Conservation (phyloP, 805 yeast genomes). For the Priceomyces castillae region DNA sequence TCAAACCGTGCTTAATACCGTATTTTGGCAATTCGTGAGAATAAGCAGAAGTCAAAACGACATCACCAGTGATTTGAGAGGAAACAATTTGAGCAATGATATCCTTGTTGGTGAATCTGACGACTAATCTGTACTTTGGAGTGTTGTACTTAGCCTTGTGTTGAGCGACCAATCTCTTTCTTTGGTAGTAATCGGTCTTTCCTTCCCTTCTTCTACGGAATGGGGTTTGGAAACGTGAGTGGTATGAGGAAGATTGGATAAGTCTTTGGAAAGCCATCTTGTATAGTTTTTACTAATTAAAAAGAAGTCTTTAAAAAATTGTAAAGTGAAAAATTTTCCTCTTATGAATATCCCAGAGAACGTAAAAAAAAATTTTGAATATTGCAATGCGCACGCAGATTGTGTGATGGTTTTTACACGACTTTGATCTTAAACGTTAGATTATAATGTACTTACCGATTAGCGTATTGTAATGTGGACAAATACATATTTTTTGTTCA, state of each 20-base stretch:
- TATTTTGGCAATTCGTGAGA: constrained; percentile 97
- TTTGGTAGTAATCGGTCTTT: constrained; percentile 99
- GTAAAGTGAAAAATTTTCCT: constrained; percentile 1
- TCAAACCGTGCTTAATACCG: constrained; percentile 97
- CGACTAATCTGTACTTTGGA: constrained; percentile 99
- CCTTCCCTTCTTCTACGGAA: constrained; percentile 99
- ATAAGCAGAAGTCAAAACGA: constrained; percentile 96
- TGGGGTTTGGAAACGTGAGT: constrained; percentile 99
- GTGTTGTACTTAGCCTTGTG: constrained; percentile 99
- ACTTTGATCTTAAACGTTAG: no score
- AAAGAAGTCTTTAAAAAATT: background rate
- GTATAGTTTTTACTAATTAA: background rate
- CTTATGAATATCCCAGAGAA: background rate
- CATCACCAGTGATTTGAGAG: constrained; percentile 95
- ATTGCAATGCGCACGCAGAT: no score
- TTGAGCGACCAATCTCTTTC: constrained; percentile 99
- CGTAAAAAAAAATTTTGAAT: no score
- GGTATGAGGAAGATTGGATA: constrained; percentile 87
- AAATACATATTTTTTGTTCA: no score
- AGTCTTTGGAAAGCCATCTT: constrained; percentile 76
- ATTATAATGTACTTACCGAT: no score
- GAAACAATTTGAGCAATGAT: constrained; percentile 97
- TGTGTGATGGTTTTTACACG: no score
- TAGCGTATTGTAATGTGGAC: no score
- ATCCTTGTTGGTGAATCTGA: constrained; percentile 99